These are phyloP conservation scores for Gossypium anomalum DNA, from an alignment of 345 rosid species.

Conservation along the genomic window DNA sequence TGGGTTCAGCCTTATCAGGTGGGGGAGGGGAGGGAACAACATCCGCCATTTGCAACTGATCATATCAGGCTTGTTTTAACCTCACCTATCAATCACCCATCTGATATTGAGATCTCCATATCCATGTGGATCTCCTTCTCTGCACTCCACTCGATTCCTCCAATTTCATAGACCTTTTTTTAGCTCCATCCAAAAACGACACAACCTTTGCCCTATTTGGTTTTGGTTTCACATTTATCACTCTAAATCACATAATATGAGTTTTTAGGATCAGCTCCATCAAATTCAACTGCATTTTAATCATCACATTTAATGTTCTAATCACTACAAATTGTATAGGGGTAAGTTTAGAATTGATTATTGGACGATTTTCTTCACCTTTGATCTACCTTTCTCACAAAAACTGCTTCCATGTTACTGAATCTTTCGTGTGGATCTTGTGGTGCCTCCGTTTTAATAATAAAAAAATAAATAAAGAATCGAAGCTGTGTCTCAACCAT, in stretches of 20 bases:
- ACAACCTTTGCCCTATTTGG: neutral
- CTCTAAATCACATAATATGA: neutral
- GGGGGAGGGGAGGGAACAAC: neutral
- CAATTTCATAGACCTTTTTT: neutral
- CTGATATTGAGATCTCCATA: neutral
- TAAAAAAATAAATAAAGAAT: neutral
- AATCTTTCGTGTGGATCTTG: conserved; percentile 13
- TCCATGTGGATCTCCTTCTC: neutral
- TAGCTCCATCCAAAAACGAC: neutral
- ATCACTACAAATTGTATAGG: neutral
- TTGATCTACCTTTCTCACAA: conserved; percentile 13
- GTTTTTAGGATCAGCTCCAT: neutral
- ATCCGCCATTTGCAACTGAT: neutral
- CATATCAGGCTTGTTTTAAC: neutral
- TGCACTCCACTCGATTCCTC: neutral
- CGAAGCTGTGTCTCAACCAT: neutral
- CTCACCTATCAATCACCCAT: neutral
- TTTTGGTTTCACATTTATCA: neutral
- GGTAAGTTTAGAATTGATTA: too few relatives aligned
- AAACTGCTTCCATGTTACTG: conserved; percentile 16
- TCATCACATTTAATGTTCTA: conserved; percentile 1
- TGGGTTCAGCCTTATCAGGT: neutral
- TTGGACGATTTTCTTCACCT: conserved; percentile 11
- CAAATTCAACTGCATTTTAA: conserved; percentile 6
- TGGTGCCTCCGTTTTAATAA: conserved; percentile 6